Evolutionary conservation across 148 eudicot genomes (phyloP), one percentile per base, ranked within the genome.

Genomic region (Heliamphora exappendiculata): DNA sequence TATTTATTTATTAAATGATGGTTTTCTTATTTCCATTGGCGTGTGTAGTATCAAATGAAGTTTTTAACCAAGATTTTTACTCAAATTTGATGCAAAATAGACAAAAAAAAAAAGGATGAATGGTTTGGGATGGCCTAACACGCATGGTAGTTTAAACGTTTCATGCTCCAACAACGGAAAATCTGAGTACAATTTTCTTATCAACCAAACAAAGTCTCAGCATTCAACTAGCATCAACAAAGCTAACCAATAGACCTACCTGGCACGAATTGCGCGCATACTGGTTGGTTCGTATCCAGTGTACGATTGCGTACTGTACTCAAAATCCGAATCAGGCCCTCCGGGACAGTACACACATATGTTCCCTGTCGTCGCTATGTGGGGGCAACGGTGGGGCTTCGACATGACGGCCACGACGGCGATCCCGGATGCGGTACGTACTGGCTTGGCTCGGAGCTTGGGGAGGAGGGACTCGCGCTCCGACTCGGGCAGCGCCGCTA

Each of bases 401-500:
- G 97, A 92, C 98, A 95, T 95, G 0, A 95, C 98, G 2, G 98
- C 98, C 9, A 95, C 98, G 0, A 95, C 98, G 2, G 98, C 98
- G 22, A 95, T 95, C 0, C 98, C 98, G 0, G 96, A 91, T 0
- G 98, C 98, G 0, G 98, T 95, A 2, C 98, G 81, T 2, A 95
- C 98, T 0, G 98, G 98, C 76, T 95, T 95, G 0, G 98, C 98
- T 31, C 87, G 67, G 37, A 95, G 91, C 58, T 88, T 92, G 13
- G 98, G 98, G 14, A 95, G 85, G 0, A 95, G 87, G 5, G 85
- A 80, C 2, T 86, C 91, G 4, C 93, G 85, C 57, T 95, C 98
- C 0, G 89, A 67, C 4, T 95, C 98, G 0, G 98, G 98, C 4
- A 95, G 74, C 0, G 98, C 98, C 0, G 98, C 97, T 19, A 95